phyloP scores from a whole-genome alignment of 495 filamentous ascomycete genomes.

The Rhizodiscina lignyota region DNA sequence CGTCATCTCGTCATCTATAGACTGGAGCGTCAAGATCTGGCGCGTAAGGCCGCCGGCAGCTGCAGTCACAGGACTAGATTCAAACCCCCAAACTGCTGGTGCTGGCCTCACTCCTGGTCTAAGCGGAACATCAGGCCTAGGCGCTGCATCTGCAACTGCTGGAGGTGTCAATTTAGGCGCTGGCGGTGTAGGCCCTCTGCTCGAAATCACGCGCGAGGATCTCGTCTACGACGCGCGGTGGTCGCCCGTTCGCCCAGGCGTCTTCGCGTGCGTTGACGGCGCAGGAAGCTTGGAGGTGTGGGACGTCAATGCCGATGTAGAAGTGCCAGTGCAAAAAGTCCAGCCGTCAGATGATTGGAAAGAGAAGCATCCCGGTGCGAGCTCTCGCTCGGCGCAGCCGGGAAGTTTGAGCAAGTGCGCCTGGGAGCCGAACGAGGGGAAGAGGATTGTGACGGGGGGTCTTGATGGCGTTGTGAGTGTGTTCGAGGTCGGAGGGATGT shows the following conservation, averaged over 20 bases:
- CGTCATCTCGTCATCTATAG: slow-evolving; percentile 67
- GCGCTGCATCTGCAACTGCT: slow-evolving; percentile 9
- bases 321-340: slow-evolving; percentile 70
- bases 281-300: slow-evolving; percentile 87
- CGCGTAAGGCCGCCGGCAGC: slow-evolving; percentile 67
- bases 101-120: slow-evolving; percentile 29
- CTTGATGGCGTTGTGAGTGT: slow-evolving; percentile 79
- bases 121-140: slow-evolving; percentile 17
- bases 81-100: slow-evolving; percentile 2
- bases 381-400: slow-evolving; percentile 38
- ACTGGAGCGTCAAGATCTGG: slow-evolving; percentile 97
- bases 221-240: slow-evolving; percentile 90
- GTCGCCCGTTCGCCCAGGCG: slow-evolving; percentile 79
- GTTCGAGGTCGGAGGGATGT: slow-evolving; percentile 79
- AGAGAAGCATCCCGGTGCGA: too few relatives aligned
- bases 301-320: slow-evolving; percentile 83
- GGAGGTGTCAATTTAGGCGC: slow-evolving; percentile 8
- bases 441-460: slow-evolving; percentile 71
- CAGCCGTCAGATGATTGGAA: slow-evolving; percentile 42
- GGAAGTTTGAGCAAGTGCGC: slow-evolving; percentile 76
- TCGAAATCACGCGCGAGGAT: slow-evolving; percentile 85
- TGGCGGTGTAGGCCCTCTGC: slow-evolving; percentile 45
- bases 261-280: slow-evolving; percentile 88
- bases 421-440: slow-evolving; percentile 83
- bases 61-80: slow-evolving; percentile 25